Base-by-base conservation (phyloP, 2,329 filamentous ascomycete genomes). In the Colletotrichum noveboracense region DNA sequence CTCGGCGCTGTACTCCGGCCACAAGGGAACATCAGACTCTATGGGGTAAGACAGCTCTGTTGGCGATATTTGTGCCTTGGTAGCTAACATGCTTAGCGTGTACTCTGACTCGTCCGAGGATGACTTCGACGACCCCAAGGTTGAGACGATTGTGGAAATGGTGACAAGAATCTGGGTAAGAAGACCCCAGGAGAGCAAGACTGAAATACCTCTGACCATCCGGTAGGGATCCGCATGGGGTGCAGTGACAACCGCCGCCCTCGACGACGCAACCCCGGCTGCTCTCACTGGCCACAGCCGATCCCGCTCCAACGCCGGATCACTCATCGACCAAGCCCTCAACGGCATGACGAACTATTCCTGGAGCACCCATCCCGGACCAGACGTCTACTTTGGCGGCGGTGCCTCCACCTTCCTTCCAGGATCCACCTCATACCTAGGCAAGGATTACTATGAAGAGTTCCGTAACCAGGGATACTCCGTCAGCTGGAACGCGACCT, bases 111-210 rank as follows among this genome's bases (percentile, higher is more conserved):
- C 94, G 0, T 95, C 93, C 52, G 87, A 90, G 12, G 89, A 93
- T 79, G 85, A 89, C 5, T 95, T 95, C 78, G 95, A 97, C 82
- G 95, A 97, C 81, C 95, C 95, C 69, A 97, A 96, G 86, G 91
- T 97, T 30, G 95, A 97, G 87, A 95, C 93, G 7, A 94, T 97
- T 81, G 92, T 94, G n/a, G 94, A 96, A 84, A 88, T 97, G 74
- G 93, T 96, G 85, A 89, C 91, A 78, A 93, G 95, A 73, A 87
- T 95, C 64, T 92, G 90, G 84, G 89, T 92, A 72, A 88, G 91
- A 87, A 12, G 0, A 7, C n/a, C 6, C 1, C 14, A 0, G 3
- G 21, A 21, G 4, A 3, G 30, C 1, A 18, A 21, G 5, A 2
- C 2, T 32, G n/a, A n/a, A 6, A 30, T 32, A 0, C 21, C 3